Base-by-base conservation (phyloP, 106 monocot genomes). In the Platanthera zijinensis region DNA sequence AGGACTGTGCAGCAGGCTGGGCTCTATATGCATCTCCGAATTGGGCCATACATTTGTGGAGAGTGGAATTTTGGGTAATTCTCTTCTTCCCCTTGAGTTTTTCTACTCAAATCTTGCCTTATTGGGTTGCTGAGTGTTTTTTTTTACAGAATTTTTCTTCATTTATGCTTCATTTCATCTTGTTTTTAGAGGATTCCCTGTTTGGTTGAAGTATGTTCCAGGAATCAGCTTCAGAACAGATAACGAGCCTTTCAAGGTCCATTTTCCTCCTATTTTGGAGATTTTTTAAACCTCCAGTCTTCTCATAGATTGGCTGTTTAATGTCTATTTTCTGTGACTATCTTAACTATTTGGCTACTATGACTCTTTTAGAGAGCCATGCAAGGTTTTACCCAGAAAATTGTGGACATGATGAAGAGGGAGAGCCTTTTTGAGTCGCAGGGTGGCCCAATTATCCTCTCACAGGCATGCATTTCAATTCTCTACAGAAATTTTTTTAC, bases 181-280 rank as follows among this genome's bases (percentile, higher is more conserved):
- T 48, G 74, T 71, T 66, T 59, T 81, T 66, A 97, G 96, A 46
- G 96, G 96, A 19, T 89, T 97, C 75, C 96, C 96, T 79, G 93
- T 97, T 75, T 97, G 96, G 96, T 83, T 97, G 75, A 97, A 97
- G 82, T 97, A 93, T 86, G 93, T 97, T 71, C 93, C 96, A 72
- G 93, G 96, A 46, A 89, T 97, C 80, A 93, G 93, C 85, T 97
- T 97, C 84, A 93, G 96, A 86, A 97, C 96, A 32, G 93, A 97
- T 67, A 97, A 97, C 56, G 93, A 88, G 69, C 96, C 96, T 62
- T 97, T 97, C 83, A 97, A 97, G 96, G 96, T 97, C 32, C 39
- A 28, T 72, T 79, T 48, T 15, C 11, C 17, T 50, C 47, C 19
- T 50, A 1, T 39, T 21, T n/a, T 48, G 21, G 21, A 71, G 8